Conservation (phyloP, 2,329 filamentous ascomycete genomes). For the Fusarium lyarnte region DNA sequence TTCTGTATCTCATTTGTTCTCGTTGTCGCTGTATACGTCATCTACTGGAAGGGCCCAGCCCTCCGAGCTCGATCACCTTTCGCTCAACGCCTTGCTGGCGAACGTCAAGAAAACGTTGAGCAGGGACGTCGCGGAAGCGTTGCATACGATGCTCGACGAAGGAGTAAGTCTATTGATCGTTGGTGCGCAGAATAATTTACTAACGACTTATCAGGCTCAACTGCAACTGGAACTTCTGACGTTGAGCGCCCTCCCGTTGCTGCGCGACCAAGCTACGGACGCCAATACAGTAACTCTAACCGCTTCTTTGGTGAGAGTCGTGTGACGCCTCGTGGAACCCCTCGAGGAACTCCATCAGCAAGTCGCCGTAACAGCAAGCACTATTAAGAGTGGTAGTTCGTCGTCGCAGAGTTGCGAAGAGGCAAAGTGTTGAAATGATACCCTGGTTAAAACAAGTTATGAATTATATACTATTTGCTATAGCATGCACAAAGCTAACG, state of each 20-base stretch:
- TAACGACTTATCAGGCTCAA: conserved; percentile 38
- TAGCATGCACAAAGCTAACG: not conserved
- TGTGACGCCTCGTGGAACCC: conserved; percentile 51
- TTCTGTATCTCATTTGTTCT: conserved; percentile 69
- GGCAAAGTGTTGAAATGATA: not conserved
- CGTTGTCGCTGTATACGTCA: conserved; percentile 70
- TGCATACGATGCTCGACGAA: conserved; percentile 36
- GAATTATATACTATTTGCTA: not conserved
- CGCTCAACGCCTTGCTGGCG: conserved; percentile 68
- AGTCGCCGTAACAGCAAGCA: conserved; percentile 41
- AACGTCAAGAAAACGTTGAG: conserved; percentile 43
- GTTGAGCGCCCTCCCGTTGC: conserved; percentile 23
- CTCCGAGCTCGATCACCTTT: conserved; percentile 71
- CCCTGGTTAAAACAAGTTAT: not conserved
- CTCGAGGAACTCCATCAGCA: conserved; percentile 50
- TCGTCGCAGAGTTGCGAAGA: not conserved
- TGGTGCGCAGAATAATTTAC: not conserved
- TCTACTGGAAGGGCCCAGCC: conserved; percentile 71
- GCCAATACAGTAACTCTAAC: conserved; percentile 51
- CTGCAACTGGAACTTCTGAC: conserved; percentile 16
- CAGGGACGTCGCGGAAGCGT: conserved; percentile 46
- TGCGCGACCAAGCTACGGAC: conserved; percentile 31
- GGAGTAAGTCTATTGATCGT: conserved; percentile 38
- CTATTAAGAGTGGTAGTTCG: not conserved
- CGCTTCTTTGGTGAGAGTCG: conserved; percentile 55